Evolutionary conservation across 306 rosid species (phyloP).

Genomic region (Carpinus viminea): DNA sequence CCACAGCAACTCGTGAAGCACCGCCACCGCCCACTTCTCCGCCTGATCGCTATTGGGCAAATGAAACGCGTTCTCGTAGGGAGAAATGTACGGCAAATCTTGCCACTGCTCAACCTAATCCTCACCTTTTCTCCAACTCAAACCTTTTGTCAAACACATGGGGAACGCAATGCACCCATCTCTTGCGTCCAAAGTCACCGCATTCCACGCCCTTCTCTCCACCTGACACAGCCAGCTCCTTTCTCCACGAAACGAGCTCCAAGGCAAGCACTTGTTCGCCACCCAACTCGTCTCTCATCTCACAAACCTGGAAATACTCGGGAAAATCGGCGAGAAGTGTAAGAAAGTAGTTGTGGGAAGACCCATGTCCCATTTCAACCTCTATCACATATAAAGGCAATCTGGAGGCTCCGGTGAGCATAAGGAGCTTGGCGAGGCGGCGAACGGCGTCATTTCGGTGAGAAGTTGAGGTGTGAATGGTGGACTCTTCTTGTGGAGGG

Average conservation of each 20-base stretch:
- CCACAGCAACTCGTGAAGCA: too few relatives aligned
- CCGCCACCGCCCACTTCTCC: too few relatives aligned
- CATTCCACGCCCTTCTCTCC: conserved; percentile 52
- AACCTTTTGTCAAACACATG: conserved; percentile 68
- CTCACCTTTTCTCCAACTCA: conserved; percentile 67
- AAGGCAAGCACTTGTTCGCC: conserved; percentile 66
- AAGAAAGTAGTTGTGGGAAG: conserved; percentile 55
- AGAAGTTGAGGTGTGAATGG: conserved; percentile 41
- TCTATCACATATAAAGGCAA: conserved; percentile 60
- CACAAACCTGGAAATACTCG: conserved; percentile 70
- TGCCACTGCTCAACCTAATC: conserved; percentile 82
- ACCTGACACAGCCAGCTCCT: conserved; percentile 67
- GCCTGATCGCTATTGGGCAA: too few relatives aligned
- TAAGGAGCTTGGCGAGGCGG: conserved; percentile 67
- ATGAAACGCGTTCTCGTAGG: conserved; percentile 75
- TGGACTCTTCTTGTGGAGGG: conserved; percentile 64
- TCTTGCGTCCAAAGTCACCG: conserved; percentile 23
- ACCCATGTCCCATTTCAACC: conserved; percentile 84
- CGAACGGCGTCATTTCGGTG: conserved; percentile 47
- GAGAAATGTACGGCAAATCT: conserved; percentile 74
- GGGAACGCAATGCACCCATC: conserved; percentile 54
- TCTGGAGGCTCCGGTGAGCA: too few relatives aligned
- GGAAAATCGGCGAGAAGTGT: conserved; percentile 71
- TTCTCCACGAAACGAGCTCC: conserved; percentile 72
- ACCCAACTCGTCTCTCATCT: conserved; percentile 44